Conservation (phyloP, 1,284 basidiomycete genomes). For the Meira miltonrushii region DNA sequence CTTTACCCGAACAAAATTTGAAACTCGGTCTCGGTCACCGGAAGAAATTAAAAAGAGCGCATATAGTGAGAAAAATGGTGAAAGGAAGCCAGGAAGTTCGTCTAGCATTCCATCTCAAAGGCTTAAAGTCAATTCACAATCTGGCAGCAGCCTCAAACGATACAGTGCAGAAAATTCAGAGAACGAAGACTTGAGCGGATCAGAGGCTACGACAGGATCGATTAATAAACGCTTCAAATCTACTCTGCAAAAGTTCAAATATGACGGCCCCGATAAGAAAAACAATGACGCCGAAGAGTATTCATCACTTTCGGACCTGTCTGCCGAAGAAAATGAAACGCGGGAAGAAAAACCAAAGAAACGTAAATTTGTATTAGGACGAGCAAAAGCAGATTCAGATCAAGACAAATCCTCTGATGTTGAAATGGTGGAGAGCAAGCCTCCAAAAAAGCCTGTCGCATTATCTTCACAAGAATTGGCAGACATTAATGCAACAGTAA, state of each 20-base stretch:
- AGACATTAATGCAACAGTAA: neutral
- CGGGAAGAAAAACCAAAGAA: neutral
- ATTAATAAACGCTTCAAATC: conserved; percentile 1
- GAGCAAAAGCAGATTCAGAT: neutral
- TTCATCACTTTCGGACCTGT: neutral
- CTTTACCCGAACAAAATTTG: too few relatives aligned
- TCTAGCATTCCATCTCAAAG: too few relatives aligned
- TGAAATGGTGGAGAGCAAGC: neutral
- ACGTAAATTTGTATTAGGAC: neutral
- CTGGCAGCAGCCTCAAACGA: too few relatives aligned
- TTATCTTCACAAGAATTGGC: neutral
- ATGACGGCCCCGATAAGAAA: neutral
- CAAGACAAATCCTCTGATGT: neutral
- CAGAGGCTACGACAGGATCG: too few relatives aligned
- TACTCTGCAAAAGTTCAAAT: neutral
- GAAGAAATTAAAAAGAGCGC: too few relatives aligned
- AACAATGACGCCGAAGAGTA: neutral
- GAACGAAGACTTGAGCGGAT: too few relatives aligned
- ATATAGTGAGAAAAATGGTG: too few relatives aligned
- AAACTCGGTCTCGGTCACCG: too few relatives aligned
- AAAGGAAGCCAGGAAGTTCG: too few relatives aligned
- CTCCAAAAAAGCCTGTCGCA: neutral
- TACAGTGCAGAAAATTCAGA: too few relatives aligned
- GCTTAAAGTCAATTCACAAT: too few relatives aligned
- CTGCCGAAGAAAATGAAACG: neutral